Base-by-base conservation (phyloP, 2,329 filamentous ascomycete species). In the Stenocarpella maydis region DNA sequence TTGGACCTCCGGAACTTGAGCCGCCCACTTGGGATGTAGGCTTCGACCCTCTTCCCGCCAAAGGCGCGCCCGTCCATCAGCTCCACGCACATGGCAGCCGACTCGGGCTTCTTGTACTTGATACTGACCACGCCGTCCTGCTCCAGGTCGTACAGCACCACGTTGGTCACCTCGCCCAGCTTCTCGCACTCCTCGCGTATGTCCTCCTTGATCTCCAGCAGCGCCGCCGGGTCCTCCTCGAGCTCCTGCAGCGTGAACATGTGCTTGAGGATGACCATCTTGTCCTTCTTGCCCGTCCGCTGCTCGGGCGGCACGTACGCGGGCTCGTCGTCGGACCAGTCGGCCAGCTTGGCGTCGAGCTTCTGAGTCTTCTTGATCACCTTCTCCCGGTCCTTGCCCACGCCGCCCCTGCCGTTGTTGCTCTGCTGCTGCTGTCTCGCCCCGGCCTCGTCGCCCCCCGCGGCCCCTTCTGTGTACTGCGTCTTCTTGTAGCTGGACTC, bases 141-240 rank as follows among this genome's bases (percentile, higher is more conserved):
- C 80, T 99, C 97, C 72, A 91, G 85, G 78, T 99, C 96, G 78
- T 92, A 99, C 19, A 99, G 83, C 3, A 96, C 90, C 49, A 98
- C 93, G 76, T 97, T 98, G 39, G 94, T 97, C 43, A 98, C 93
- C 28, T 91, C 86, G 3, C 96, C 96, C 17, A 96, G 84, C 81
- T 97, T 97, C 69, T 88, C 86, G 78, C 94, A 97, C 80, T 97
- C 95, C 63, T 97, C 93, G 54, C 93, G 88, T 68, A 98, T 93
- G 77, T 99, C 96, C 78, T 97, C 92, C 78, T 97, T 97, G 82
- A 98, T 97, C 72, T 98, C 95, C 45, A 97, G 84, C 70, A 97
- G 87, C 1, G 92, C 92, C 0, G 90, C 90, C 2, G 92, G 90
- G 75, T 98, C 95, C 77, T 97, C 92, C 74, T 94, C 90, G 31